A percentile compares a stretch with the other conserved stretches of the same genome.
Conservation (phyloP, 2,329 filamentous ascomycete genomes). For the Trichoderma sp. region DNA sequence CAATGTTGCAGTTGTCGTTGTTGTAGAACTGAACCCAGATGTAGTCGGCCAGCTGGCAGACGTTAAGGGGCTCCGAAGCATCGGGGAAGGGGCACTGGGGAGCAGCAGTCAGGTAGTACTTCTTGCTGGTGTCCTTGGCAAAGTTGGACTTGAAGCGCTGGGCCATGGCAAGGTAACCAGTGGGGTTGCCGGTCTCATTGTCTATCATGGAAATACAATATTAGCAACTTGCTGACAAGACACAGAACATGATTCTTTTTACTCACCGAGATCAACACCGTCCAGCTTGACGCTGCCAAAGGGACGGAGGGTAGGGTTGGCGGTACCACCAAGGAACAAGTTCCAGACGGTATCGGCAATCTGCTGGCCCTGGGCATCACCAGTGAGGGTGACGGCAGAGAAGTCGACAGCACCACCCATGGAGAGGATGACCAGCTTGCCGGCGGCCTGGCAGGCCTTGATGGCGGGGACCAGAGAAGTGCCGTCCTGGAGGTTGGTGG, state of each 20-base stretch:
- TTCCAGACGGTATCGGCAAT: conserved; percentile 64
- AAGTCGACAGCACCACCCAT: conserved; percentile 66
- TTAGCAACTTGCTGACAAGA: background rate
- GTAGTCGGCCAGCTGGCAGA: conserved; percentile 46
- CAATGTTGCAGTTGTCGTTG: conserved; percentile 57
- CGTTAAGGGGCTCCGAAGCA: conserved; percentile 38
- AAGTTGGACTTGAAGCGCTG: conserved; percentile 52
- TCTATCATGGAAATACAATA: conserved; percentile 5
- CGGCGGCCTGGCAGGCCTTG: conserved; percentile 56
- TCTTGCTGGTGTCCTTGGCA: conserved; percentile 19
- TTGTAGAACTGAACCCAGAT: conserved; percentile 63
- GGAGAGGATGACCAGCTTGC: conserved; percentile 68
- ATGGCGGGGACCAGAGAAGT: conserved; percentile 33
- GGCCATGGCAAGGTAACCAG: conserved; percentile 60
- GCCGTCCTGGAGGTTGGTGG: conserved; percentile 25
- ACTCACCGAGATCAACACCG: conserved; percentile 61
- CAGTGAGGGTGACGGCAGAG: conserved; percentile 59
- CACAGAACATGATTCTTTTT: background rate
- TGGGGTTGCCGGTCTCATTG: conserved; percentile 59
- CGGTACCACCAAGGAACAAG: conserved; percentile 55
- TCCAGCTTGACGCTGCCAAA: conserved; percentile 66
- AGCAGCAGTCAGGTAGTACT: conserved; percentile 21
- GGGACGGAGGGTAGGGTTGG: conserved; percentile 52
- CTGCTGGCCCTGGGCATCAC: conserved; percentile 43
- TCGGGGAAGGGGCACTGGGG: conserved; percentile 59